Conservation (phyloP, 129 eudicot species). For the Gnaphalium uliginosum region DNA sequence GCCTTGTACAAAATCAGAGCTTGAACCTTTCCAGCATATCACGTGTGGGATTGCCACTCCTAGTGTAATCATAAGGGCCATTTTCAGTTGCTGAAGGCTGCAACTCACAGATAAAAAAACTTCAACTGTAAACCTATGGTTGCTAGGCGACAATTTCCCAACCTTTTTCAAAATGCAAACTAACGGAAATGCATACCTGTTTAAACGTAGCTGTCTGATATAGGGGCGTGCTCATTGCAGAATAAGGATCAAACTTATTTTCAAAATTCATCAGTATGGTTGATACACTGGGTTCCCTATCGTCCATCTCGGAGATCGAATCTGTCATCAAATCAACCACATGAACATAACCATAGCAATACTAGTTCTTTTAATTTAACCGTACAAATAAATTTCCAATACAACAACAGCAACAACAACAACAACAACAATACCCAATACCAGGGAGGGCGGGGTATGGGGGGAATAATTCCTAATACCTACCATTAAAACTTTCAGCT, state of each 20-base stretch:
- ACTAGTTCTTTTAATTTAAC: no score
- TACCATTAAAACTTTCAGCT: slow-evolving; percentile 56
- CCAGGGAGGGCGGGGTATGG: no score
- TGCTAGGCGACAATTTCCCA: background rate
- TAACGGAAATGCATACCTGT: slow-evolving; percentile 45
- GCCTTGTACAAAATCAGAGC: background rate
- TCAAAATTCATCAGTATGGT: slow-evolving; percentile 90
- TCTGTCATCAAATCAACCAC: slow-evolving; percentile 28
- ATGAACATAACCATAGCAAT: slow-evolving; percentile 9
- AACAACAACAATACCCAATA: no score
- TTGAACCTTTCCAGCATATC: slow-evolving; percentile 79
- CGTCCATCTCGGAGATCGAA: slow-evolving; percentile 39
- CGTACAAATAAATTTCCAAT: background rate
- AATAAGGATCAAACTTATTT: slow-evolving; percentile 84
- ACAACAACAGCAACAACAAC: no score
- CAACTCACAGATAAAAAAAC: background rate
- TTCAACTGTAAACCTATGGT: background rate
- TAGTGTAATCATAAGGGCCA: slow-evolving; percentile 94
- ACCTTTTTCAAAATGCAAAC: background rate
- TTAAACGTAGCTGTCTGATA: slow-evolving; percentile 96
- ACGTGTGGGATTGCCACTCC: slow-evolving; percentile 98
- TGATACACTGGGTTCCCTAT: slow-evolving; percentile 71
- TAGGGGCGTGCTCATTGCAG: slow-evolving; percentile 84
- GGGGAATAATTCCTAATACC: background rate
- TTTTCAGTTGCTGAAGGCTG: slow-evolving; percentile 84